Evolutionary conservation across 2,329 filamentous ascomycete species (phyloP).

Genomic region (Aspergillus sp.): DNA sequence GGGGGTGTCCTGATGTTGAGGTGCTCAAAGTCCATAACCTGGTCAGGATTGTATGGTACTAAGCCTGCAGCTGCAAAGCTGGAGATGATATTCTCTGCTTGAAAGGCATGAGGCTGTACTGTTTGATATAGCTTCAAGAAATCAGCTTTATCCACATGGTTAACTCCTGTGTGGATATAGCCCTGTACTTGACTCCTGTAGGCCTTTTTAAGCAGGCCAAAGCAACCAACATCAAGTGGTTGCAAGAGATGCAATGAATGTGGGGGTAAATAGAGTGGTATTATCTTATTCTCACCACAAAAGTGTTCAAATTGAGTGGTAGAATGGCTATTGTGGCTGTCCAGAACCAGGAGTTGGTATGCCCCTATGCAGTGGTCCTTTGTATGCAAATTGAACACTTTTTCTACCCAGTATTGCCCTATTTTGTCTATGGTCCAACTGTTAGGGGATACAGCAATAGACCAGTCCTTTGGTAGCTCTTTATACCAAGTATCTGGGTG

Average conservation of each 20-base stretch:
- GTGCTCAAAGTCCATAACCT: no score
- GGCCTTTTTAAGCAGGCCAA: conserved; percentile 2
- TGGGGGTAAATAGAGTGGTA: conserved; percentile 3
- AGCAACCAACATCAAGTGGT: conserved; percentile 4
- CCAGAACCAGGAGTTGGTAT: not conserved
- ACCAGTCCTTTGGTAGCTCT: not conserved
- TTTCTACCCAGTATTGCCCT: not conserved
- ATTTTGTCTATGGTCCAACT: not conserved
- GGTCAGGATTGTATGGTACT: not conserved
- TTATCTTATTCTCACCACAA: conserved; percentile 1
- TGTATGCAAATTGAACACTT: not conserved
- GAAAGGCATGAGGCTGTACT: not conserved
- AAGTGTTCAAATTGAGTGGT: not conserved
- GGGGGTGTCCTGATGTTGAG: no score
- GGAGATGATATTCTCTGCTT: not conserved
- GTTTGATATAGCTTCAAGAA: conserved; percentile 1
- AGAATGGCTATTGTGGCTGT: not conserved
- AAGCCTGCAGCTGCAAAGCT: not conserved
- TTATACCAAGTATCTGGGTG: conserved; percentile 4
- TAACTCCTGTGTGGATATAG: not conserved
- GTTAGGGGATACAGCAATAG: not conserved
- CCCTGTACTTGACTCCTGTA: conserved; percentile 2
- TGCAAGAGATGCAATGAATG: conserved; percentile 5
- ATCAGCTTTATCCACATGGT: conserved; percentile 2
- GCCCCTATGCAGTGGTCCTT: not conserved